Percentiles rank a stretch among this genome's conserved stretches.
These are phyloP conservation scores for Isabelozyma gotoi DNA, from an alignment of 805 yeast species.

Conservation along the genomic window DNA sequence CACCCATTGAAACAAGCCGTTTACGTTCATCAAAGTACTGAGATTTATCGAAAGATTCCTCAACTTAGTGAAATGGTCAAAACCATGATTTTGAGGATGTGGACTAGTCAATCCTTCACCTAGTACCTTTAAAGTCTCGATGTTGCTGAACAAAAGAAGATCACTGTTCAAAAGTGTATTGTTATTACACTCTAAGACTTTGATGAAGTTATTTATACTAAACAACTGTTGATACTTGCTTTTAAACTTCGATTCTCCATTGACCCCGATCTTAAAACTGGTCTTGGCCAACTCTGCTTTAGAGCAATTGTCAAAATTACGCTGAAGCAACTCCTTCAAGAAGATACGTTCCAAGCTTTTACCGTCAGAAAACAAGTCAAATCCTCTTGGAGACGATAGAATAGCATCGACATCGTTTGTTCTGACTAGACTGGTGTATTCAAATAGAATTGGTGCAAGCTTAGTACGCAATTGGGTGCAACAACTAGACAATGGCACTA, in stretches of 20 bases:
- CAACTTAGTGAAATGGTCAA: conserved; percentile 7
- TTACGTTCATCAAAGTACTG: conserved; percentile 11
- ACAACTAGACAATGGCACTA: conserved; percentile 22
- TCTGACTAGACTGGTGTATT: conserved; percentile 23
- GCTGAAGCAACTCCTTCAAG: conserved; percentile 15
- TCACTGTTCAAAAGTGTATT: conserved; percentile 11
- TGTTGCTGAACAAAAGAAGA: conserved; percentile 15
- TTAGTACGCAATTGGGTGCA: conserved; percentile 19
- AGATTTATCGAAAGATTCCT: conserved; percentile 16
- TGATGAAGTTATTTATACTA: conserved; percentile 16
- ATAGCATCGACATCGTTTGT: conserved; percentile 26
- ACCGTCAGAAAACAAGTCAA: conserved; percentile 18
- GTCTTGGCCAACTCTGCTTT: conserved; percentile 17
- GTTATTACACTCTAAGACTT: conserved; percentile 24
- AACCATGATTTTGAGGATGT: not conserved
- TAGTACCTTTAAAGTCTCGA: conserved; percentile 18
- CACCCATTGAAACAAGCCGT: conserved; percentile 1
- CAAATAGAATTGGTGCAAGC: conserved; percentile 19
- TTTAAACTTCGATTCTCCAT: conserved; percentile 10
- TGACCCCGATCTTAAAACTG: conserved; percentile 11
- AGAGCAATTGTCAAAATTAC: conserved; percentile 13
- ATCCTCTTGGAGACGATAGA: conserved; percentile 17
- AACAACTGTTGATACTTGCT: conserved; percentile 15
- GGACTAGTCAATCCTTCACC: not conserved
- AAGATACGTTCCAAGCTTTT: conserved; percentile 15